Conservation (phyloP, 139 green algal genomes). For the Haematococcus sp. region DNA sequence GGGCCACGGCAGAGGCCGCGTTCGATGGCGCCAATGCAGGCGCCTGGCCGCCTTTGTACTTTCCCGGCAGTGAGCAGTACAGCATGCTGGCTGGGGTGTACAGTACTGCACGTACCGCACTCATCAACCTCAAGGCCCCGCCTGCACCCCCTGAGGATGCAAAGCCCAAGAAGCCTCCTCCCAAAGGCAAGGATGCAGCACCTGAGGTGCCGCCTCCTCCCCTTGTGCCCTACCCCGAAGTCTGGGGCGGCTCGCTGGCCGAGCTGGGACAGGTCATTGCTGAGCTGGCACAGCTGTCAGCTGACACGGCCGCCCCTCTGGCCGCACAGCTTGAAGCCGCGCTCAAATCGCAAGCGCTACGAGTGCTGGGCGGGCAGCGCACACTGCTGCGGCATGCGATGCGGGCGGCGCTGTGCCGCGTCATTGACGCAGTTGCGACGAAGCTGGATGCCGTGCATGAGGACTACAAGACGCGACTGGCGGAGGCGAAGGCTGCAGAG, state of each 20-base stretch:
- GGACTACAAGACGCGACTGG: constrained; percentile 1
- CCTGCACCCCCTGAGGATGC: background rate
- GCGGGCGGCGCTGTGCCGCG: background rate
- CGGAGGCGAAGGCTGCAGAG: background rate
- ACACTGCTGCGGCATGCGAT: constrained; percentile 5
- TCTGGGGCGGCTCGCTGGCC: too few relatives aligned
- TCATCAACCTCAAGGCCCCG: background rate
- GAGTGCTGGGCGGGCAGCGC: background rate
- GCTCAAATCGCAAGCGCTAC: background rate
- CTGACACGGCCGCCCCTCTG: too few relatives aligned
- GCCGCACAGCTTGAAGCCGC: background rate
- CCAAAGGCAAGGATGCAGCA: too few relatives aligned
- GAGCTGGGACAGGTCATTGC: too few relatives aligned
- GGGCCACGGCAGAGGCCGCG: too few relatives aligned
- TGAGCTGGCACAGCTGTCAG: too few relatives aligned
- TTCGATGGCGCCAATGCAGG: background rate
- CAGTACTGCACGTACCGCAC: background rate
- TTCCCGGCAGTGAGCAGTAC: background rate
- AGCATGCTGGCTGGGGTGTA: background rate
- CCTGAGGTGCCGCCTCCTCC: too few relatives aligned
- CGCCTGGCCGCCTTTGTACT: constrained; percentile 5
- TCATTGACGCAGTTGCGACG: background rate
- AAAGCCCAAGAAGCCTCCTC: too few relatives aligned
- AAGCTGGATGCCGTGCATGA: background rate
- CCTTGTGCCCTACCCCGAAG: too few relatives aligned